Percentiles rank a stretch among this genome's conserved stretches.
phyloP scores from a whole-genome alignment of 2,329 filamentous ascomycete species.

The Geosmithia putterillii region DNA sequence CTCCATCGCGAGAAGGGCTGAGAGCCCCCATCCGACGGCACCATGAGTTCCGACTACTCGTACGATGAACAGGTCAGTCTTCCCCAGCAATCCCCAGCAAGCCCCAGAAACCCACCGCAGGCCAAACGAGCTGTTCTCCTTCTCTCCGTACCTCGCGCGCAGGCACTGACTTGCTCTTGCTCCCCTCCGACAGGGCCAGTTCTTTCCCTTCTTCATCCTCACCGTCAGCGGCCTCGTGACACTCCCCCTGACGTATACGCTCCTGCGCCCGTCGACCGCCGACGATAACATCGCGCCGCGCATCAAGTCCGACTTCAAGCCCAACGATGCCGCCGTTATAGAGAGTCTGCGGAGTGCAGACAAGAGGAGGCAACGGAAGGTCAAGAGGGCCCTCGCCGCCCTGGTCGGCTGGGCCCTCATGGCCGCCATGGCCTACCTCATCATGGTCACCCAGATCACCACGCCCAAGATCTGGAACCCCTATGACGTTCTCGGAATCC shows the following conservation, averaged over 20 bases:
- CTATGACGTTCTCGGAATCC: slow-evolving; percentile 83
- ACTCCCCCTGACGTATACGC: slow-evolving; percentile 77
- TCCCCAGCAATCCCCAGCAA: background rate
- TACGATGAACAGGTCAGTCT: slow-evolving; percentile 76
- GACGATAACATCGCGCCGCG: slow-evolving; percentile 70
- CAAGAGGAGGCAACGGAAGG: slow-evolving; percentile 76
- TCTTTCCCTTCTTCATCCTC: slow-evolving; percentile 98
- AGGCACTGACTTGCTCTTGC: background rate
- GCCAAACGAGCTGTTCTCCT: background rate
- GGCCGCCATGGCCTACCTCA: slow-evolving; percentile 85
- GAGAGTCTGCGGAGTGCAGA: slow-evolving; percentile 73
- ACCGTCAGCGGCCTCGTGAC: slow-evolving; percentile 82
- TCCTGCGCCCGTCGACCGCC: slow-evolving; percentile 66
- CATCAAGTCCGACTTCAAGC: slow-evolving; percentile 71
- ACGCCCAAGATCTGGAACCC: slow-evolving; percentile 84
- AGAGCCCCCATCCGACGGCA: slow-evolving; percentile 26
- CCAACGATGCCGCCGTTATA: slow-evolving; percentile 74
- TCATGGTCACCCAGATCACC: slow-evolving; percentile 62
- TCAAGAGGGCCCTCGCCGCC: slow-evolving; percentile 73
- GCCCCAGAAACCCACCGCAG: background rate
- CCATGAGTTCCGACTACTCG: slow-evolving; percentile 89
- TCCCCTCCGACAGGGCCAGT: slow-evolving; percentile 56
- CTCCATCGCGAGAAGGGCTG: slow-evolving; percentile 14
- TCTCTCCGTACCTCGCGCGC: background rate
- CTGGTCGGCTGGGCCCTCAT: slow-evolving; percentile 72